Base-by-base conservation (phyloP, 495 filamentous ascomycete genomes). In the Aspergillus bridgeri region DNA sequence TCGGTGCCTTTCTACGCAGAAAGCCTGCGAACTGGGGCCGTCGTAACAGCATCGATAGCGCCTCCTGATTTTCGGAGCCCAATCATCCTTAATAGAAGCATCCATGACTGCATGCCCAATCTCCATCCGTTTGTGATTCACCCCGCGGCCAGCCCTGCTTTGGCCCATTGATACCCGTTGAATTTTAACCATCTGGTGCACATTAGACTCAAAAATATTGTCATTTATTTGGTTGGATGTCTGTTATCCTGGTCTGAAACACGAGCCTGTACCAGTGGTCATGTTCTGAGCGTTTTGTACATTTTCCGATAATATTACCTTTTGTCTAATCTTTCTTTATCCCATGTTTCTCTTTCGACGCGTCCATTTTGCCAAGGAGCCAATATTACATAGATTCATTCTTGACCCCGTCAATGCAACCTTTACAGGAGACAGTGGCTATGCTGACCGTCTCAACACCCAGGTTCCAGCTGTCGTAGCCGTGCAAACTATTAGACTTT, bases 21-120 rank as follows among this genome's bases (percentile, higher is more conserved):
- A 91, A 96, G 70, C 93, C 94, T 1, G 80, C 76, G 48, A 96
- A 96, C 64, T 98, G 93, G 93, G 93, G 93, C 3, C 81, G 93
- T 51, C 78, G 93, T 58, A 89, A 87, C 38, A 94, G 90, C 63
- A 62, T 86, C 19, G 84, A 87, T 49, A 79, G 81, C 19, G 56
- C 69, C 27, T 57, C 65, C 54, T 38, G 13, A 38, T 38, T 38
- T 38, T 2, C 9, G 33, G 9, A 38, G 17, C 33, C 33, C 33
- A 38, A 38, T 15, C 33, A 38, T 38, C 33, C 33, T 38, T 38
- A 38, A 38, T 38, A 38, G 33, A 38, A 38, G 33, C 33, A 11
- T 11, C 33, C 13, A 38, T 15, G 33, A 38, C 33, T 38, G 33
- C 33, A 38, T 38, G 33, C 33, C 33, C 33, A 38, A 38, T 38